phyloP scores from a whole-genome alignment of 108 stramenopile genomes.

The Discostella stelligeroides region DNA sequence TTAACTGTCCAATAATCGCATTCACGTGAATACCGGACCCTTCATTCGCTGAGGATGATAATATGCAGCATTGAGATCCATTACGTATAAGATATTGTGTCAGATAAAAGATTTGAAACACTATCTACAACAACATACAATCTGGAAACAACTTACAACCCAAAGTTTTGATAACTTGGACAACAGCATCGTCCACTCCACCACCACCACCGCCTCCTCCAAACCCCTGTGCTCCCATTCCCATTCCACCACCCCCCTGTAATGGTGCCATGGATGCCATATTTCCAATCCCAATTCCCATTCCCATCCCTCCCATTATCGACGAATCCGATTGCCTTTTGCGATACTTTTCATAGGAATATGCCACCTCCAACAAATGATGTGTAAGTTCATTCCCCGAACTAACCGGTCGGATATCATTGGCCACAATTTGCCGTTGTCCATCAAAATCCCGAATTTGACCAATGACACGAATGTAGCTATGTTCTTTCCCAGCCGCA shows the following conservation, averaged over 20 bases:
- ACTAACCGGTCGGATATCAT: conserved; percentile 60
- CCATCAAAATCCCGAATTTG: conserved; percentile 78
- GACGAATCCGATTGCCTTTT: conserved; percentile 13
- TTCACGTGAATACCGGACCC: conserved; percentile 53
- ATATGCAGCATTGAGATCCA: not conserved
- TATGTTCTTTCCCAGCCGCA: conserved; percentile 50
- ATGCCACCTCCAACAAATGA: conserved; percentile 83
- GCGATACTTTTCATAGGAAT: conserved; percentile 59
- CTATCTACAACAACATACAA: not conserved
- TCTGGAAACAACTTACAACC: conserved; percentile 25
- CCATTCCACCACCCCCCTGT: conserved; percentile 12
- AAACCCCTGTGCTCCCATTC: conserved; percentile 5
- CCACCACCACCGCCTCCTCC: conserved; percentile 25
- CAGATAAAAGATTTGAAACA: not conserved
- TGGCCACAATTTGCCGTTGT: conserved; percentile 62
- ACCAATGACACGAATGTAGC: conserved; percentile 76
- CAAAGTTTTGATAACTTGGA: conserved; percentile 12
- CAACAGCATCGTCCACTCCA: conserved; percentile 19
- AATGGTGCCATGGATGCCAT: conserved; percentile 46
- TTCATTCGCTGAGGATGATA: conserved; percentile 1
- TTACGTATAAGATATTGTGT: not conserved
- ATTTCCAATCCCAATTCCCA: conserved; percentile 49
- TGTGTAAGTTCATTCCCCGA: conserved; percentile 81
- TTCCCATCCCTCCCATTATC: conserved; percentile 20
- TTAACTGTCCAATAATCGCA: conserved; percentile 22